phyloP scores from a whole-genome alignment of 768 basidiomycete species.

The Podaxis sp. region DNA sequence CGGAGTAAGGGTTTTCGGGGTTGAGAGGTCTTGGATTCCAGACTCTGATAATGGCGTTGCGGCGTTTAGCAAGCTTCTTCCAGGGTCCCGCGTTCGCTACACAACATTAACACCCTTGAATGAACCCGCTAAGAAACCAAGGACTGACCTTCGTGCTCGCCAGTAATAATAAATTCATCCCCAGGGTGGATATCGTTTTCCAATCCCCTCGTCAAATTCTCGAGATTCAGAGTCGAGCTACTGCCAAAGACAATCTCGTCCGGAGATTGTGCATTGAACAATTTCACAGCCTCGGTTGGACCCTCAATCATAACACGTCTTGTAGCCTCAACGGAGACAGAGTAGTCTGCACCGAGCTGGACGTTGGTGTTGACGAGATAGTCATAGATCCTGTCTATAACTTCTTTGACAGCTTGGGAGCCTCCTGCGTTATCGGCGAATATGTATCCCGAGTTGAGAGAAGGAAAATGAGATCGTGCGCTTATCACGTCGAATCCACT shows the following conservation, averaged over 20 bases:
- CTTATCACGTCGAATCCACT: constrained; percentile 43
- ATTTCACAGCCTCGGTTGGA: constrained; percentile 47
- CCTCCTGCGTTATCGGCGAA: constrained; percentile 81
- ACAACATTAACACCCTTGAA: neutral
- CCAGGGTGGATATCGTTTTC: constrained; percentile 52
- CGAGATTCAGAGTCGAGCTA: constrained; percentile 67
- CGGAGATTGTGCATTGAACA: constrained; percentile 64
- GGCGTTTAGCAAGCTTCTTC: constrained; percentile 68
- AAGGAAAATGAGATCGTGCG: constrained; percentile 63
- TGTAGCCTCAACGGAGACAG: constrained; percentile 53
- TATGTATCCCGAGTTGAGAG: constrained; percentile 57
- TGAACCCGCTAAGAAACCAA: neutral
- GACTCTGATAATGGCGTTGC: constrained; percentile 52
- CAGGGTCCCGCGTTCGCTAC: constrained; percentile 75
- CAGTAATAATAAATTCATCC: constrained; percentile 78
- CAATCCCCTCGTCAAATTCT: constrained; percentile 66
- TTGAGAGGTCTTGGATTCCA: constrained; percentile 55
- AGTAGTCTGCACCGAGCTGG: constrained; percentile 72
- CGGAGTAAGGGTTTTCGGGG: constrained; percentile 65
- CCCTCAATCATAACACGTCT: constrained; percentile 48
- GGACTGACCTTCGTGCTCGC: constrained; percentile 72
- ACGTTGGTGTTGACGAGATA: constrained; percentile 74
- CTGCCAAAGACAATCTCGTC: constrained; percentile 68
- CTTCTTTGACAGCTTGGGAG: constrained; percentile 56
- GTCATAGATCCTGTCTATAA: constrained; percentile 60